These are phyloP conservation scores for Ananas comosus DNA, from an alignment of 176 grass and related monocot genomes.

Conservation along the genomic window DNA sequence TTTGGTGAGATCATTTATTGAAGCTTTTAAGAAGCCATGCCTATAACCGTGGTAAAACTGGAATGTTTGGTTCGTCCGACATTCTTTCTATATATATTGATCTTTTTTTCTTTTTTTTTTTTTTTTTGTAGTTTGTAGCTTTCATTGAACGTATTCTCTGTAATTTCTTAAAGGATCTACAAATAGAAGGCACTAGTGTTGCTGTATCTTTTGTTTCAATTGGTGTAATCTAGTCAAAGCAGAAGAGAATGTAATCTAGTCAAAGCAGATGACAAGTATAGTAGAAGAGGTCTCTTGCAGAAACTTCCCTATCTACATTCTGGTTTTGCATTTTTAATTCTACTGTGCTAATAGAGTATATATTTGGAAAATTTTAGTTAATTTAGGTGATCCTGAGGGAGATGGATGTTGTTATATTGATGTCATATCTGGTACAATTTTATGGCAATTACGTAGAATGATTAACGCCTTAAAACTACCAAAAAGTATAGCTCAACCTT, in stretches of 20 bases:
- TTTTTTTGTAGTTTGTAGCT: neutral
- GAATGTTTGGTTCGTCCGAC: neutral
- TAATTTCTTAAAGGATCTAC: constrained; percentile 1
- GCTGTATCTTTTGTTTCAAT: neutral
- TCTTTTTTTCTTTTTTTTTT: too few species aligned
- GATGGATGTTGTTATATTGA: too few species aligned
- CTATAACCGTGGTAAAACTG: neutral
- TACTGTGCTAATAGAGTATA: too few species aligned
- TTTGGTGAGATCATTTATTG: neutral
- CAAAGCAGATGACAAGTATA: neutral
- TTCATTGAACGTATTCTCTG: neutral
- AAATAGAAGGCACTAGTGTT: neutral
- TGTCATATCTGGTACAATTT: too few species aligned
- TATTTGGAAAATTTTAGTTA: too few species aligned
- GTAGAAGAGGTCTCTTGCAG: neutral
- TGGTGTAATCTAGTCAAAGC: neutral
- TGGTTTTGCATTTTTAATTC: neutral
- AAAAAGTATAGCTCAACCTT: too few species aligned
- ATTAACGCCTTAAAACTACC: too few species aligned
- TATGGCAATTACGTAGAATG: too few species aligned
- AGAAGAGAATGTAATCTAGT: neutral
- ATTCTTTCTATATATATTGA: neutral
- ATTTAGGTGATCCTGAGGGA: too few species aligned
- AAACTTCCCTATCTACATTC: neutral
- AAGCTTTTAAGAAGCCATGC: neutral